Base-by-base conservation (phyloP, 257 asterid genomes). In the Paraleonurus japonicus region DNA sequence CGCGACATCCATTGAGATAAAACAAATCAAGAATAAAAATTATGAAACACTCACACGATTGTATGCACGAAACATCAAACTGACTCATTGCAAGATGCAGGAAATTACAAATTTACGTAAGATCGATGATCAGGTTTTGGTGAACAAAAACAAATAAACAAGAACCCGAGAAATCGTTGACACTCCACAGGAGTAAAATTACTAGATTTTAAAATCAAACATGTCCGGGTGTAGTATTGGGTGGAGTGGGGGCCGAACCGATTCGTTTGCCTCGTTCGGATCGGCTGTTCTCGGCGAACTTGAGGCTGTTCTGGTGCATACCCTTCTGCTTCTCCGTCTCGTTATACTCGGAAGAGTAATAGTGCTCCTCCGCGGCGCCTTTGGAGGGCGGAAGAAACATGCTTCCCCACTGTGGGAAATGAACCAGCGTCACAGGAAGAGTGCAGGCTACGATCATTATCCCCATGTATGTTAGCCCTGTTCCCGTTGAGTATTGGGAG, bases 381-480 rank as follows among this genome's bases (percentile, higher is more conserved):
- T 76, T 83, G 0, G 94, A 80, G 9, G 91, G 76, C 1, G 81
- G 81, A 0, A 78, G 54, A 17, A 87, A 85, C 94, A 87, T 83
- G 74, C 94, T 79, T 3, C 90, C 94, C 94, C 94, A 87, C 65
- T 87, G 94, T 1, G 90, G 95, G 57, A 88, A 88, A 54, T 88
- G 88, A 4, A 88, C 70, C 5, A 82, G 19, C 0, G 82, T 27
- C 69, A 81, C 82, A 0, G 92, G 92, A 11, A 88, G 47, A 0
- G 95, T 84, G 28, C 89, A 82, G 0, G 77, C 86, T 39, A 83
- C 72, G 0, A 75, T 78, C 95, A 85, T 87, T 3, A 82, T 63
- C 4, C 92, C 92, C 92, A 85, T 85, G 16, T 65, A 79, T 2
- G 75, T 55, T 0, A 83, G 53, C 1, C 94, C 94, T 0, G 50